Conservation (phyloP, 2,329 filamentous ascomycete genomes). For the Purpureocillium lavendulum region DNA sequence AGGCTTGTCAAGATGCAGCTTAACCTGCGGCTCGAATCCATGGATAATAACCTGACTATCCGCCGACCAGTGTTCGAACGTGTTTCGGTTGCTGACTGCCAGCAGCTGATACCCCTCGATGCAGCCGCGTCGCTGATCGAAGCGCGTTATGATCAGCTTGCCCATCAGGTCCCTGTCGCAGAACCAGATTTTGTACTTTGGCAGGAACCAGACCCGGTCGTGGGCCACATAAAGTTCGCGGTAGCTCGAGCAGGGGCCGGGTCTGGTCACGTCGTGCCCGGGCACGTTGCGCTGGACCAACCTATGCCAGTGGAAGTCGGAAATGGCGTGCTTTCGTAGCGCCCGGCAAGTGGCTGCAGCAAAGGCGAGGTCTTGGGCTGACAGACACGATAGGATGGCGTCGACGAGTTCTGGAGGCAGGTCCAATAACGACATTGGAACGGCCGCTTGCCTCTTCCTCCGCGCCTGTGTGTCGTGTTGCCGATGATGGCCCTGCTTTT, state of each 20-base stretch:
- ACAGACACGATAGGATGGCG: conserved; percentile 59
- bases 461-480: neutral
- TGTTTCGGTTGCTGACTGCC: conserved; percentile 49
- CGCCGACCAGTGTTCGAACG: conserved; percentile 55
- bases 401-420: conserved; percentile 72
- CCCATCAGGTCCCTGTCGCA: conserved; percentile 65
- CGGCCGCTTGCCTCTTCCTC: neutral
- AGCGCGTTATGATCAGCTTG: conserved; percentile 67
- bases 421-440: conserved; percentile 28
- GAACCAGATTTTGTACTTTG: conserved; percentile 78
- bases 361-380: conserved; percentile 53
- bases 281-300: conserved; percentile 64
- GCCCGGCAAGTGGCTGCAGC: conserved; percentile 53
- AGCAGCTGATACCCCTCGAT: conserved; percentile 77
- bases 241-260: conserved; percentile 55
- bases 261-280: conserved; percentile 37
- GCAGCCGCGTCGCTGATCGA: conserved; percentile 61
- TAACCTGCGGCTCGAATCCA: conserved; percentile 61
- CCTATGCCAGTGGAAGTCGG: conserved; percentile 65
- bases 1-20: conserved; percentile 67
- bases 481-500: neutral
- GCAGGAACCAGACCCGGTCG: conserved; percentile 77
- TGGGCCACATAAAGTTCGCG: conserved; percentile 65
- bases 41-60: conserved; percentile 61
- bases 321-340: conserved; percentile 49